phyloP scores from a whole-genome alignment of 768 basidiomycete genomes.

The Panaeolus cyanescens region DNA sequence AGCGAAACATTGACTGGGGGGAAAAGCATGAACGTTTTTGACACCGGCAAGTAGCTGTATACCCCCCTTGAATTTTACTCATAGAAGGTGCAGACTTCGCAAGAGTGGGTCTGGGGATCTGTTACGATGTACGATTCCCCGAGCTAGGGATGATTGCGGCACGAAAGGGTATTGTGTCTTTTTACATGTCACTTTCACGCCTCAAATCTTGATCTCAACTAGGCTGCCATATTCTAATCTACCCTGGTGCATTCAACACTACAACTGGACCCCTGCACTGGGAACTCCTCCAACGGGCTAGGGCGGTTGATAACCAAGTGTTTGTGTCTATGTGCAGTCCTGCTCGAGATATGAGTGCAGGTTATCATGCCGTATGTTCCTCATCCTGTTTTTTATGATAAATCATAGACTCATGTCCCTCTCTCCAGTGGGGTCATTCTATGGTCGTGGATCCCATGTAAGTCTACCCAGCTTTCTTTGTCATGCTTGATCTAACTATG shows the following conservation, averaged over 20 bases:
- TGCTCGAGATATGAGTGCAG: constrained; percentile 78
- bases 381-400: not conserved
- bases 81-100: constrained; percentile 73
- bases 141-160: constrained; percentile 92
- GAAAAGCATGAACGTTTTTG: constrained; percentile 71
- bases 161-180: constrained; percentile 59
- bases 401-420: not conserved
- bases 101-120: constrained; percentile 94
- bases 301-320: constrained; percentile 97
- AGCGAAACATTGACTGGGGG: constrained; percentile 88
- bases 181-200: not conserved
- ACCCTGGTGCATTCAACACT: constrained; percentile 93
- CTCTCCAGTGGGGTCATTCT: constrained; percentile 89
- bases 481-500: too few relatives aligned
- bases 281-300: constrained; percentile 93
- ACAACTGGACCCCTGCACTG: constrained; percentile 97
- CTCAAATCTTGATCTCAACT: not conserved
- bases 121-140: constrained; percentile 95
- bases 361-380: constrained; percentile 81
- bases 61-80: not conserved
- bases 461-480: too few relatives aligned
- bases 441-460: constrained; percentile 91
- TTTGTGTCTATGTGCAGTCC: constrained; percentile 96
- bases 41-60: constrained; percentile 62
- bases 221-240: constrained; percentile 89